Evolutionary conservation across 2,329 filamentous ascomycete species (phyloP).

Genomic region (Mariannaea elegans): DNA sequence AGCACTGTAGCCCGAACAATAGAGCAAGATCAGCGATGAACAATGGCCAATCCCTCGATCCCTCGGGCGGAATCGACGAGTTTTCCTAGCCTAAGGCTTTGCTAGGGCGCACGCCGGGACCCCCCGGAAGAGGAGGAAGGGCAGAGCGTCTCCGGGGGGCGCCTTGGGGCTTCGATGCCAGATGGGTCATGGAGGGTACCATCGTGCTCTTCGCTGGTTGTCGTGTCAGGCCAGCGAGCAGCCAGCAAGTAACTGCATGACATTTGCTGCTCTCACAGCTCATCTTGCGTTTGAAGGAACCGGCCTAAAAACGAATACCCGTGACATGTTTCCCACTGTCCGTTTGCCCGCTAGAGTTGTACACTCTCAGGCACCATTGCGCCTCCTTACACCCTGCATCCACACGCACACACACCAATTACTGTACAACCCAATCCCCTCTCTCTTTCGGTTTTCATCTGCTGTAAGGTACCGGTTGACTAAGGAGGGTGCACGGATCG

Average conservation of each 20-base stretch:
- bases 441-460: background rate
- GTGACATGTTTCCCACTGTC: slow-evolving; percentile 7
- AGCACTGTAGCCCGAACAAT: background rate
- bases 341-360: slow-evolving; percentile 14
- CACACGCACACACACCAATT: slow-evolving; percentile 8
- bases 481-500: slow-evolving; percentile 28
- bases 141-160: slow-evolving; percentile 3
- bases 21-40: slow-evolving; percentile 6
- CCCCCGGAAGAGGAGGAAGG: background rate
- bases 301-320: background rate
- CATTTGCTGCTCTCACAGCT: slow-evolving; percentile 24
- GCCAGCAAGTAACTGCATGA: slow-evolving; percentile 26
- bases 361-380: slow-evolving; percentile 3
- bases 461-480: slow-evolving; percentile 1
- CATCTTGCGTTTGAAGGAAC: slow-evolving; percentile 14
- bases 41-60: background rate
- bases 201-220: slow-evolving; percentile 15
- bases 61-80: slow-evolving; percentile 6
- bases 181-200: slow-evolving; percentile 20
- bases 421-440: slow-evolving; percentile 33
- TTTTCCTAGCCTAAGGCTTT: slow-evolving; percentile 4
- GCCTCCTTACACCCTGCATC: background rate
- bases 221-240: slow-evolving; percentile 24
- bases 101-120: slow-evolving; percentile 2
- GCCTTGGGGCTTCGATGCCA: slow-evolving; percentile 6